A percentile compares a stretch with the other conserved stretches of the same genome.
Conservation (phyloP, 1,284 basidiomycete species). For the Sphaerobolus stellatus region DNA sequence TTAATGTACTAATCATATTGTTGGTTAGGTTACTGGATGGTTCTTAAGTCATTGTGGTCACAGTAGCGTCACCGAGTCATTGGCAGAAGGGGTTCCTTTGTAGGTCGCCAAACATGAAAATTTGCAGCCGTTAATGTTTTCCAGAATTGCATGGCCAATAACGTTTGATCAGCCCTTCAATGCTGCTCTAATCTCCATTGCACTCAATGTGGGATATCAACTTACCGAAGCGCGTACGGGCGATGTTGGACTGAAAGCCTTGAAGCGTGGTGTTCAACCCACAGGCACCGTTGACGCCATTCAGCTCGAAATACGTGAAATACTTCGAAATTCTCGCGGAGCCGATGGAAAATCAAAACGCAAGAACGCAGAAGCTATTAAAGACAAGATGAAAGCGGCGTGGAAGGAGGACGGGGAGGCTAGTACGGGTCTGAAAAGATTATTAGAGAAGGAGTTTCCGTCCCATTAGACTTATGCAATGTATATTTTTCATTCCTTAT, state of each 20-base stretch:
- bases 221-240: background rate
- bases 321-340: background rate
- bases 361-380: background rate
- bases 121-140: background rate
- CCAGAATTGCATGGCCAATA: background rate
- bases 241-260: background rate
- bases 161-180: background rate
- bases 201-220: background rate
- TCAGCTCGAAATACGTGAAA: background rate
- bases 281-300: background rate
- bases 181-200: background rate
- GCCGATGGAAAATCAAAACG: background rate
- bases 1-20: too few species aligned
- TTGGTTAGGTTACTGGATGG: constrained; percentile 12
- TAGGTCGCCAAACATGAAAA: constrained; percentile 1
- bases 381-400: background rate
- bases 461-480: too few species aligned
- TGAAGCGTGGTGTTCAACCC: background rate
- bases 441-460: too few species aligned
- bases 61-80: constrained; percentile 17
- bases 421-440: too few species aligned
- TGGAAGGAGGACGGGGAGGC: background rate
- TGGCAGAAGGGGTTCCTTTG: constrained; percentile 17
- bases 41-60: constrained; percentile 19
- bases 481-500: too few species aligned